phyloP scores from a whole-genome alignment of 306 rosid species.

The Vicia sativa region DNA sequence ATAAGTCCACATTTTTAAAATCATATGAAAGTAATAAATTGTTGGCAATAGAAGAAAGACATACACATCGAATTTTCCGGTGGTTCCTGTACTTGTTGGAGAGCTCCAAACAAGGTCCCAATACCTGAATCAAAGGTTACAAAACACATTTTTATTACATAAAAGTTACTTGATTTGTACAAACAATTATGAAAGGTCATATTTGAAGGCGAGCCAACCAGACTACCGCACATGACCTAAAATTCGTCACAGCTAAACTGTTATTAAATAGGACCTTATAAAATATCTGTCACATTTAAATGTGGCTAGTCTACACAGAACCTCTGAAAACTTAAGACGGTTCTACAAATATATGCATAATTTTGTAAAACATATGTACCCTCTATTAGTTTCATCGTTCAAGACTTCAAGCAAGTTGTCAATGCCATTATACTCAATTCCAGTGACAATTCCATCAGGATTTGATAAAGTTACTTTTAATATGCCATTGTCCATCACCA shows the following conservation, averaged over 20 bases:
- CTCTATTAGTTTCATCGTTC: slow-evolving; percentile 66
- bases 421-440: slow-evolving; percentile 64
- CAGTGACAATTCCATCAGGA: slow-evolving; percentile 84
- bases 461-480: slow-evolving; percentile 76
- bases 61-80: slow-evolving; percentile 79
- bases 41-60: slow-evolving; percentile 21
- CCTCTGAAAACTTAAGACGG: not conserved
- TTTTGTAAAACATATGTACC: slow-evolving; percentile 38
- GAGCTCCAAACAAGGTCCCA: slow-evolving; percentile 96
- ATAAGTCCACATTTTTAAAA: not conserved
- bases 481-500: slow-evolving; percentile 88
- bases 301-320: no score
- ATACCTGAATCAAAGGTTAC: slow-evolving; percentile 51
- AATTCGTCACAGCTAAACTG: no score
- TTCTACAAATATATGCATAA: not conserved
- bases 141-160: not conserved
- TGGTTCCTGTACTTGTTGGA: slow-evolving; percentile 49
- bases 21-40: not conserved
- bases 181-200: not conserved
- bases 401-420: slow-evolving; percentile 89
- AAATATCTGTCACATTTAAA: no score
- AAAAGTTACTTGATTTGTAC: slow-evolving; percentile 1
- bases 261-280: no score
- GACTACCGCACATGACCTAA: no score
- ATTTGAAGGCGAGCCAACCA: no score